Percentiles rank a stretch among this genome's conserved stretches.
Conservation (phyloP, 202 grass and related monocot species). For the Miscanthus sacchariflorus region DNA sequence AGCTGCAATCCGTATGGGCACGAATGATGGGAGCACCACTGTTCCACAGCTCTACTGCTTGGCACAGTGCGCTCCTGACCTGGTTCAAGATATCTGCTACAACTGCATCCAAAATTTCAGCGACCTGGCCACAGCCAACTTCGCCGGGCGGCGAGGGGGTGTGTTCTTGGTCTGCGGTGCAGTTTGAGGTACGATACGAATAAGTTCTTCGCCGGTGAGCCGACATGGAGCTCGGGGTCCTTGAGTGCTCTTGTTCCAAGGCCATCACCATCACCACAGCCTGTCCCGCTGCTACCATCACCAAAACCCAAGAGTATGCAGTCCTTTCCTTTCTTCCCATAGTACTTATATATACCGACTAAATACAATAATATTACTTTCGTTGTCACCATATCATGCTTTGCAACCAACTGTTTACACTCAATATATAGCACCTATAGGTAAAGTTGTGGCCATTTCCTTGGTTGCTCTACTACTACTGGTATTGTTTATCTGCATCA, state of each 20-base stretch:
- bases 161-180: conserved; percentile 39
- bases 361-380: no score
- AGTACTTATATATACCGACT: no score
- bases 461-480: background rate
- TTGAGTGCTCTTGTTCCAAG: no score
- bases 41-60: conserved; percentile 49
- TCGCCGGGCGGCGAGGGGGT: conserved; percentile 6
- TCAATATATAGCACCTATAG: background rate
- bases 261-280: no score
- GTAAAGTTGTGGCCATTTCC: background rate
- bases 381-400: no score
- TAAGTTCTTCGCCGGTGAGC: conserved; percentile 34
- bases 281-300: no score
- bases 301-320: no score
- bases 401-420: no score
- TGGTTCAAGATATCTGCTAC: conserved; percentile 27
- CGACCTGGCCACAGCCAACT: background rate
- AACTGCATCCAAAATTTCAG: conserved; percentile 33
- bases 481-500: background rate
- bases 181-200: conserved; percentile 35
- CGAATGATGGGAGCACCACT: conserved; percentile 3
- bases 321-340: no score
- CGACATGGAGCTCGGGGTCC: background rate
- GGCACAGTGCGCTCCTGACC: conserved; percentile 64
- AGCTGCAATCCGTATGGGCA: background rate